phyloP scores from a whole-genome alignment of 352 stramenopile genomes.

The Globisporangium cystogenes region DNA sequence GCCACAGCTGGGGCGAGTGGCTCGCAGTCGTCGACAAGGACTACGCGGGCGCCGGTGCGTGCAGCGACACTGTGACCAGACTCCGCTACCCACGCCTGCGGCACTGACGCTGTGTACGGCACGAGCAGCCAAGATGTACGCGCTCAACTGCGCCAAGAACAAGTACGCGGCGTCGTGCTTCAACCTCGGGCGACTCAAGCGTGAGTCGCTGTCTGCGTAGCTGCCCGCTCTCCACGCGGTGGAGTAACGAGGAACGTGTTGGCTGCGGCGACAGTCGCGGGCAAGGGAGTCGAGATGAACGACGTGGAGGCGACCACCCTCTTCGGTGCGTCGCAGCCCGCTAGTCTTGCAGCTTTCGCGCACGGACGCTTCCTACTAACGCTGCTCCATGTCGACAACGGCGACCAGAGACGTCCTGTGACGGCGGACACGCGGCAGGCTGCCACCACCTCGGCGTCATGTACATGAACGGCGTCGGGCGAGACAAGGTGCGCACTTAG shows the following conservation, averaged over 20 bases:
- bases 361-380: neutral
- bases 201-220: slow-evolving; percentile 24
- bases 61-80: neutral
- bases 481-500: slow-evolving; percentile 42
- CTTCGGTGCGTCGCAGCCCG: slow-evolving; percentile 37
- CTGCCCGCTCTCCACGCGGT: neutral
- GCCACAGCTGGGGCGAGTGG: slow-evolving; percentile 86
- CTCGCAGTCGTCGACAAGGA: slow-evolving; percentile 85
- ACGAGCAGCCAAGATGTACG: slow-evolving; percentile 66
- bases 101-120: no score
- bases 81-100: no score
- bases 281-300: slow-evolving; percentile 69
- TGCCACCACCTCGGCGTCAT: slow-evolving; percentile 87
- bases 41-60: slow-evolving; percentile 59
- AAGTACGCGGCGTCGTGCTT: slow-evolving; percentile 81
- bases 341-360: neutral
- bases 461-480: slow-evolving; percentile 64
- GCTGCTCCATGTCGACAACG: neutral
- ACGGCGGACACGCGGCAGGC: slow-evolving; percentile 60
- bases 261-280: slow-evolving; percentile 38
- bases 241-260: slow-evolving; percentile 1
- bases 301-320: slow-evolving; percentile 62
- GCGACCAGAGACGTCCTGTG: slow-evolving; percentile 68
- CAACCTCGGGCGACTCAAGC: slow-evolving; percentile 76
- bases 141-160: slow-evolving; percentile 82